phyloP scores from a whole-genome alignment of 768 basidiomycete genomes.

The Trametes gibbosa region DNA sequence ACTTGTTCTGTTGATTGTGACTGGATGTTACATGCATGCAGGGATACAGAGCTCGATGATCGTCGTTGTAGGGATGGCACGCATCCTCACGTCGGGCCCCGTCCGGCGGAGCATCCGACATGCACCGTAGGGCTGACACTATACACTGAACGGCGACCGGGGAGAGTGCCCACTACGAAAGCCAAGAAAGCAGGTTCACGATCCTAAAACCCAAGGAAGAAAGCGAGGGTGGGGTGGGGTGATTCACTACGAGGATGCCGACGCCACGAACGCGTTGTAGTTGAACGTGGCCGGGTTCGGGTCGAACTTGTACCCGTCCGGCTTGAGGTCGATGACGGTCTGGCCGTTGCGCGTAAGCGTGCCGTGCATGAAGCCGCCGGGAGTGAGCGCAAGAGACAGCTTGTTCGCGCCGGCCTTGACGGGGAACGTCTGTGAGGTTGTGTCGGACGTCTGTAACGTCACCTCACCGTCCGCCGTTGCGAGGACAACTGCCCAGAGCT shows the following conservation, averaged over 20 bases:
- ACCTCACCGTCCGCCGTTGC: conserved; percentile 51
- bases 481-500: conserved; percentile 66
- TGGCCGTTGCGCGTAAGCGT: conserved; percentile 49
- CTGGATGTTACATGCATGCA: neutral
- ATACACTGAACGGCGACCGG: neutral
- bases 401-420: conserved; percentile 56
- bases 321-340: conserved; percentile 49
- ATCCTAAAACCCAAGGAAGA: neutral
- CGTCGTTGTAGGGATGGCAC: neutral
- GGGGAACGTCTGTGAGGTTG: conserved; percentile 37
- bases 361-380: conserved; percentile 56
- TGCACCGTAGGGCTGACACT: neutral
- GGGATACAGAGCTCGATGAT: conserved; percentile 1
- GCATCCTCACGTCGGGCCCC: conserved; percentile 3
- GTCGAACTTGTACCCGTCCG: conserved; percentile 41
- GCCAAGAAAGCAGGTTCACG: neutral
- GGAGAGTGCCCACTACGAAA: conserved; percentile 4
- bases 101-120: conserved; percentile 8
- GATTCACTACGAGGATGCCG: conserved; percentile 9
- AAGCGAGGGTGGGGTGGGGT: too few species aligned
- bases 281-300: conserved; percentile 45
- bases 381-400: conserved; percentile 53
- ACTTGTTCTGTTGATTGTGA: neutral
- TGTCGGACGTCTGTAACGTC: conserved; percentile 42
- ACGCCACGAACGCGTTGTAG: conserved; percentile 59